Percentiles rank a stretch among this genome's conserved stretches.
Evolutionary conservation across 2,329 filamentous ascomycete genomes (phyloP).

Genomic region (Ceratocystis colombiana): DNA sequence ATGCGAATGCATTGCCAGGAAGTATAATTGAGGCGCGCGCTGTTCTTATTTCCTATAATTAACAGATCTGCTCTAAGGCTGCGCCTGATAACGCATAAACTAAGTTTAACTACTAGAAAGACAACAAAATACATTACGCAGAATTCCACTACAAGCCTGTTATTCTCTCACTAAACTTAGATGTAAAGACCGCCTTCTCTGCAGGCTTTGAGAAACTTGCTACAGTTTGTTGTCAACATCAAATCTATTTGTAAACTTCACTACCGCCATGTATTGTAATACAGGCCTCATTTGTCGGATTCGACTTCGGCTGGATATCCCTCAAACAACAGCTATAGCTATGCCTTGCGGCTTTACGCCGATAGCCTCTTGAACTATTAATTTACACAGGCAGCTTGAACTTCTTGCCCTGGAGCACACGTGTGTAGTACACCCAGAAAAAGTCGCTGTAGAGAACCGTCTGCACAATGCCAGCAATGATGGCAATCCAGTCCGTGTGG

Average conservation of each 20-base stretch:
- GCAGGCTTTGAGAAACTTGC: neutral
- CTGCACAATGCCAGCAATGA: constrained; percentile 82
- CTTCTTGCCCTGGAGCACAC: constrained; percentile 82
- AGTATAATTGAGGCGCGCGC: too few species aligned
- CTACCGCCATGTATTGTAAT: neutral
- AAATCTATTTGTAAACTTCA: neutral
- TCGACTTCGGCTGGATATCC: neutral
- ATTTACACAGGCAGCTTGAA: constrained; percentile 71
- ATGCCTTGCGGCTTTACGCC: neutral
- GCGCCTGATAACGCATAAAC: neutral
- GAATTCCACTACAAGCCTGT: too few species aligned
- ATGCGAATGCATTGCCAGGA: too few species aligned
- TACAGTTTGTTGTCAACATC: neutral
- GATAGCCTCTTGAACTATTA: neutral
- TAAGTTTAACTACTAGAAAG: neutral
- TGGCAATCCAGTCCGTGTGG: constrained; percentile 72
- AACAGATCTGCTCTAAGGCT: too few species aligned
- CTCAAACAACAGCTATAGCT: neutral
- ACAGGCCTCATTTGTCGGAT: neutral
- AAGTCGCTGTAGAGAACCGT: constrained; percentile 96
- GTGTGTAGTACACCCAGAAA: constrained; percentile 99
- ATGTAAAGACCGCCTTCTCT: neutral
- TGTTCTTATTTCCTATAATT: too few species aligned
- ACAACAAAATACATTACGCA: neutral
- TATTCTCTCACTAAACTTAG: neutral